Base-by-base conservation (phyloP, 169 alveolate species). In the Theileria equi region DNA sequence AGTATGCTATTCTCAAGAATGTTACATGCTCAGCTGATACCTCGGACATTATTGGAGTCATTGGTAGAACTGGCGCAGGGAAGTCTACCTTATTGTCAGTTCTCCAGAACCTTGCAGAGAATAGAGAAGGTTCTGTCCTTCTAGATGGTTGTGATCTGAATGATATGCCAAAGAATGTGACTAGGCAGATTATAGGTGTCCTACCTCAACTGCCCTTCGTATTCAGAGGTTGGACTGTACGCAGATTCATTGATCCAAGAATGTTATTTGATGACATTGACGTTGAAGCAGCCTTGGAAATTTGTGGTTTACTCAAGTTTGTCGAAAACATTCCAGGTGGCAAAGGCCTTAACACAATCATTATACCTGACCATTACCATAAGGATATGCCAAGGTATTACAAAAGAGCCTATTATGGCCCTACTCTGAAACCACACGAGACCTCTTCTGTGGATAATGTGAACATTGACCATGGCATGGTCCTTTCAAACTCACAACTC, bases 61-160 rank as follows among this genome's bases (percentile, higher is more conserved):
- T 67, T 23, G 86, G 86, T 5, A 52, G 86, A 7, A 77, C 86
- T 2, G 86, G 86, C 5, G 60, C 86, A 0, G 86, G 86, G 17
- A 77, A 77, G 54, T 67, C 69, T 10, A 66, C 86, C 11, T 66
- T 77, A n/a, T 28, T 77, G 4, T 16, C 73, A 7, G 72, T 52
- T 17, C 17, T 77, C 25, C 70, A 67, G 59, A 62, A 67, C 43
- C 29, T 55, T 10, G 60, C 47, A 17, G 26, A 63, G 1, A 10
- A 47, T 10, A 49, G 77, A 11, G 65, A 58, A 1, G 86, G 86
- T 5, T 25, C 63, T 17, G 77, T 77, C 3, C 29, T 77, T 59
- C 54, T 77, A 35, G 86, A 77, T 61, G 86, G 86, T 2, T 41
- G 60, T 7, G 84, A 74, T 11, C 2, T 74, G 17, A 74, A 59